These are phyloP conservation scores for Exutisphaerella laricina DNA, from an alignment of 2,329 filamentous ascomycete species.

Conservation along the genomic window DNA sequence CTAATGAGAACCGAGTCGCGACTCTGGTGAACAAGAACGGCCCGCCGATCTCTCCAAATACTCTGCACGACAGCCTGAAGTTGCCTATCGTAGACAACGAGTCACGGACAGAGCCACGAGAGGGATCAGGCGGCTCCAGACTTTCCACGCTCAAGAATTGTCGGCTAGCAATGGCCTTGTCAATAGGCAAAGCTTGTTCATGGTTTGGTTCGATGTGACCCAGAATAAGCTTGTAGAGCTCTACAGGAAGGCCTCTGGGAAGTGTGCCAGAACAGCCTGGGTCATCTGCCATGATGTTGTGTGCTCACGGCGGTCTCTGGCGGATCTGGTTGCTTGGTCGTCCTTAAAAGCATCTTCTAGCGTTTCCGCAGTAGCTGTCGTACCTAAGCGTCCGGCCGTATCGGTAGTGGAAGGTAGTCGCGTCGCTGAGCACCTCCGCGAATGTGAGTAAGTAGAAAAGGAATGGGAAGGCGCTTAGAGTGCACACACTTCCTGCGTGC, in stretches of 20 bases:
- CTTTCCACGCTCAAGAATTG: constrained; percentile 50
- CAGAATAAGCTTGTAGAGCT: constrained; percentile 35
- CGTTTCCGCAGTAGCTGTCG: too few species aligned
- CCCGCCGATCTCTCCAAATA: constrained; percentile 47
- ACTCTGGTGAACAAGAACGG: constrained; percentile 49
- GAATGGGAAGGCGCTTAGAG: too few species aligned
- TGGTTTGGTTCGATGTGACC: constrained; percentile 49
- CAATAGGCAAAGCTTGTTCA: constrained; percentile 36
- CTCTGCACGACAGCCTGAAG: constrained; percentile 46
- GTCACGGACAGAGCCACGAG: constrained; percentile 17
- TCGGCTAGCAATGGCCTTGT: constrained; percentile 45
- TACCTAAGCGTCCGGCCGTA: too few species aligned
- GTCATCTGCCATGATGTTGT: too few species aligned
- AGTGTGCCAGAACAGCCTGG: not conserved
- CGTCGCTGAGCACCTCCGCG: too few species aligned
- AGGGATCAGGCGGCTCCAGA: constrained; percentile 43
- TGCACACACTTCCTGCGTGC: too few species aligned
- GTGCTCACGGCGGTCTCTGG: not conserved
- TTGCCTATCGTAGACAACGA: constrained; percentile 26
- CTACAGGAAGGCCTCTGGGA: constrained; percentile 6
- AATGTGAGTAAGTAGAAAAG: too few species aligned
- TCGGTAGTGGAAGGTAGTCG: too few species aligned
- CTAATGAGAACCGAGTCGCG: constrained; percentile 47
- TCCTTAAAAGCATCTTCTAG: too few species aligned
- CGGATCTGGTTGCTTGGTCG: too few species aligned